These are phyloP conservation scores for Arthrocladium fulminans DNA, from an alignment of 2,329 filamentous ascomycete species.

Conservation along the genomic window DNA sequence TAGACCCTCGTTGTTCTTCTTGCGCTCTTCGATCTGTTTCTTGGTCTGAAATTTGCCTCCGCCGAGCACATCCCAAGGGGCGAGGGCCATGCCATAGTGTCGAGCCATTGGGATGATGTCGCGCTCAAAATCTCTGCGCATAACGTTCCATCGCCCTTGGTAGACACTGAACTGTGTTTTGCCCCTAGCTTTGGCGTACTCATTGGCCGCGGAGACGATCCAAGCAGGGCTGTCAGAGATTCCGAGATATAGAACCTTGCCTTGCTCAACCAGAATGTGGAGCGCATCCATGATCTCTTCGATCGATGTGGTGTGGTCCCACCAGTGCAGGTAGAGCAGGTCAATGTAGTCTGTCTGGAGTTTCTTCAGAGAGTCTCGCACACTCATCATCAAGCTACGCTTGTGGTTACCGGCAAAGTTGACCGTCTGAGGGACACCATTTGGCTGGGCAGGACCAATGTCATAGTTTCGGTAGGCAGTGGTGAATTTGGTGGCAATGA, in stretches of 20 bases:
- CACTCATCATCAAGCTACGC: constrained; percentile 34
- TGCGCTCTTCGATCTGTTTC: constrained; percentile 39
- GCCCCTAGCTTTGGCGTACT: constrained; percentile 32
- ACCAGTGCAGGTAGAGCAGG: constrained; percentile 49
- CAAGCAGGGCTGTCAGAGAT: constrained; percentile 35
- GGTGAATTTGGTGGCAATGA: constrained; percentile 62
- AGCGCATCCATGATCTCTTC: constrained; percentile 34
- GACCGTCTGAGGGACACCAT: constrained; percentile 21
- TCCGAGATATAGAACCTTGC: constrained; percentile 36
- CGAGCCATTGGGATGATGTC: constrained; percentile 35
- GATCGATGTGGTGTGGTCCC: constrained; percentile 37
- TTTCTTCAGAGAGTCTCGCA: constrained; percentile 39
- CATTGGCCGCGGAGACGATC: constrained; percentile 33
- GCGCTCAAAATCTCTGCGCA: constrained; percentile 33
- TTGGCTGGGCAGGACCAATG: constrained; percentile 28
- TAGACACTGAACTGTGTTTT: constrained; percentile 35
- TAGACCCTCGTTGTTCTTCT: constrained; percentile 35
- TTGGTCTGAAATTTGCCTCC: constrained; percentile 43
- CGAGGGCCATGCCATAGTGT: constrained; percentile 39
- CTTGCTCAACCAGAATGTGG: constrained; percentile 31
- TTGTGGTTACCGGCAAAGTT: constrained; percentile 40
- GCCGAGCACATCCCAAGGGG: constrained; percentile 53
- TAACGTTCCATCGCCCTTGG: constrained; percentile 32
- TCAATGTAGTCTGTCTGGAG: constrained; percentile 47
- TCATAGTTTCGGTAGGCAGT: constrained; percentile 44